Evolutionary conservation across 1,284 basidiomycete genomes (phyloP).

Genomic region (Somion occarium): DNA sequence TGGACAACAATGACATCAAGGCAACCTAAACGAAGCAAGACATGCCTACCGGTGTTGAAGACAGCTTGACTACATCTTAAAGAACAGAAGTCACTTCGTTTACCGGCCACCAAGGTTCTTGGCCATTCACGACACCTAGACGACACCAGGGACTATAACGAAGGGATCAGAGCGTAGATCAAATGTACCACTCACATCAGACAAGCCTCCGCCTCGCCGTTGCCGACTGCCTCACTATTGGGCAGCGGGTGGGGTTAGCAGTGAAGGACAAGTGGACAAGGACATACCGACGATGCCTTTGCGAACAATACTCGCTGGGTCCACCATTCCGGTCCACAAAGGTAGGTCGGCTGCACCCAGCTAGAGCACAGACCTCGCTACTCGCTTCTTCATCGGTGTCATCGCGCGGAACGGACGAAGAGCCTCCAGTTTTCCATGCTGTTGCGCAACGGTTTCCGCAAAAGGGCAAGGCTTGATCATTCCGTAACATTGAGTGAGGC

Average conservation of each 20-base stretch:
- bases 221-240: slow-evolving; percentile 8
- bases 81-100: slow-evolving; percentile 23
- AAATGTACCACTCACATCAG: slow-evolving; percentile 13
- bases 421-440: slow-evolving; percentile 8
- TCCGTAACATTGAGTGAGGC: no score
- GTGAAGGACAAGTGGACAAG: no score
- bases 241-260: no score
- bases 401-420: no score
- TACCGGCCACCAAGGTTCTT: slow-evolving; percentile 14
- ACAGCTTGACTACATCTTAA: slow-evolving; percentile 14
- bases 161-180: background rate
- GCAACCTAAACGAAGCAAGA: background rate
- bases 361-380: slow-evolving; percentile 6
- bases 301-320: slow-evolving; percentile 16
- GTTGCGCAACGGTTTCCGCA: slow-evolving; percentile 18
- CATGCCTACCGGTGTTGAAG: slow-evolving; percentile 10
- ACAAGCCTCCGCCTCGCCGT: slow-evolving; percentile 11
- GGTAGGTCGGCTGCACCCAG: slow-evolving; percentile 12
- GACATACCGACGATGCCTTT: slow-evolving; percentile 17
- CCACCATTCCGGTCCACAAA: slow-evolving; percentile 11
- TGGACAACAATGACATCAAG: background rate
- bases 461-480: slow-evolving; percentile 18
- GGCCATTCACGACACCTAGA: slow-evolving; percentile 19
- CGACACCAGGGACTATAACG: no score
- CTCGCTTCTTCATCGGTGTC: no score